Conservation (phyloP, 441 rosid species). For the Syzygium syzygioides region DNA sequence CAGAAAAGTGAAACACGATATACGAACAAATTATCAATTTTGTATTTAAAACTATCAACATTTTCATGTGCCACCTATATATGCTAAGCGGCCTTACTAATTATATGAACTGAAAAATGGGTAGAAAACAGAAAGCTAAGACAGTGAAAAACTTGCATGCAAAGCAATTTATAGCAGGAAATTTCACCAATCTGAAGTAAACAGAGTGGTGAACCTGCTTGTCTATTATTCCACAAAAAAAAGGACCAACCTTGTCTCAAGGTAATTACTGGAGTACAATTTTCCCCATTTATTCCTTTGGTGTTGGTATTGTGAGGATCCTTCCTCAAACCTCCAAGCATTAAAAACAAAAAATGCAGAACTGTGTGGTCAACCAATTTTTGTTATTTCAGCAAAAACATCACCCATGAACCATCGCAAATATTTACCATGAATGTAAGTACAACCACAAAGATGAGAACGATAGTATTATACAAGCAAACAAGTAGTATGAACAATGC, state of each 20-base stretch:
- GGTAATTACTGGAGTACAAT: not conserved
- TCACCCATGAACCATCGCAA: not conserved
- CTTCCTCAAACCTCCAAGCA: not conserved
- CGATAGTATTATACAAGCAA: not conserved
- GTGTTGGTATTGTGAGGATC: not conserved
- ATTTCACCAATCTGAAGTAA: not conserved
- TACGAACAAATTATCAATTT: not conserved
- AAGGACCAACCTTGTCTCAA: not conserved
- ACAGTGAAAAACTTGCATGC: not conserved
- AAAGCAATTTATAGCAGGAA: not conserved
- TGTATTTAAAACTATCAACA: not conserved
- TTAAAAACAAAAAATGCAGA: not conserved
- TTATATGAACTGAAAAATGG: not conserved
- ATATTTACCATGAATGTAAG: not conserved
- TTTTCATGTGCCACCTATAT: not conserved
- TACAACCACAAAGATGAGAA: not conserved
- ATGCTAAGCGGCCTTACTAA: not conserved
- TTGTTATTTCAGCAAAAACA: not conserved
- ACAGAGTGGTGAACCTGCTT: not conserved
- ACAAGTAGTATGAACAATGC: not conserved
- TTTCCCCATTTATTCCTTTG: not conserved
- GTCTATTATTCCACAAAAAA: not conserved
- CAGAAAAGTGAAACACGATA: not conserved
- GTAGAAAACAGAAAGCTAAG: not conserved
- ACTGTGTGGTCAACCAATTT: not conserved